Base-by-base conservation (phyloP, 371 early-diverging fungal genomes). In the Actinomortierella wolfii region DNA sequence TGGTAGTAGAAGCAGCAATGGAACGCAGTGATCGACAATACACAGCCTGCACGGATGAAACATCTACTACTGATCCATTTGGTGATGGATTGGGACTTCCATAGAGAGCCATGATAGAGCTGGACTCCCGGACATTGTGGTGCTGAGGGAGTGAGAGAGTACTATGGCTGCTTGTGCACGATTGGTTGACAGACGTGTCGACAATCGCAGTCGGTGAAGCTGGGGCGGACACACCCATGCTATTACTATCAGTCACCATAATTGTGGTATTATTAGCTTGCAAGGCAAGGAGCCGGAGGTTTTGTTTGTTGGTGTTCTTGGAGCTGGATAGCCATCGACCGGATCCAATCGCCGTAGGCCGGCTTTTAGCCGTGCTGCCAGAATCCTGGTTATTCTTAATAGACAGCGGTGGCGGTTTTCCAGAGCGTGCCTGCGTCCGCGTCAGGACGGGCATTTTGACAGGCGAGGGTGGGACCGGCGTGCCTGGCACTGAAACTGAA, bases 31-130 rank as follows among this genome's bases (percentile, higher is more conserved):
- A 67, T 2, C 25, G 50, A 20, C 58, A 61, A 24, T 61, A 67
- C 0, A 67, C 43, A 15, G 68, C 68, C 25, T 43, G 68, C 3
- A 56, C 49, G 17, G 68, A 67, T 1, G 68, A 61, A 1, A 57
- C 62, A 42, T 67, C 68, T 15, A 42, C 55, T 29, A 61, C 39
- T 0, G 61, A 58, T 0, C 62, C 62, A 24, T 57, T 57, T 6
- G 68, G 68, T 17, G 61, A 67, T 3, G 68, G 61, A 28, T 51
- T 55, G 1, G 68, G 54, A 18, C 67, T 67, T 11, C 61, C 67
- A 51, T 61, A 67, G n/a, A 67, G 55, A 2, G 57, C 61, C 39
- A 67, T 47, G 20, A 67, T 23, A 2, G 68, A 67, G 18, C 54
- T 54, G 3, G 64, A 64, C 1, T 54, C 26, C 0, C 28, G 18